Conservation (phyloP, 768 basidiomycete species). For the Boletus sp. region DNA sequence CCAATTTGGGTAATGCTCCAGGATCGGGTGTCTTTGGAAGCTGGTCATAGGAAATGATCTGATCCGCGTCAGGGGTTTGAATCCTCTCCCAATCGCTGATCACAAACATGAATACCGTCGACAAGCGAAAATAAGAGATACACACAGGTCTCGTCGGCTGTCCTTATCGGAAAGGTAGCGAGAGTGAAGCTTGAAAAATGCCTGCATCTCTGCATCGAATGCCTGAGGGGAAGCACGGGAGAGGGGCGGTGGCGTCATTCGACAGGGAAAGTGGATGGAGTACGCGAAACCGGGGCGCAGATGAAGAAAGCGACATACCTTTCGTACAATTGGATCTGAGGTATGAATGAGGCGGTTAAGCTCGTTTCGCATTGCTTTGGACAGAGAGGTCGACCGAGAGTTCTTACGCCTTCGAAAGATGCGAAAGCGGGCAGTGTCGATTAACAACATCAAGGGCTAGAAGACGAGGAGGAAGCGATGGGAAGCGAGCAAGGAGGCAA, state of each 20-base stretch:
- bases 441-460: conserved; percentile 21
- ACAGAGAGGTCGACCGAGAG: conserved; percentile 29
- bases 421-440: conserved; percentile 31
- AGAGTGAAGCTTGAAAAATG: conserved; percentile 94
- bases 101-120: conserved; percentile 3
- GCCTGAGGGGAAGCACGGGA: conserved; percentile 26
- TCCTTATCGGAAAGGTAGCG: conserved; percentile 90
- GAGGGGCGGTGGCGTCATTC: conserved; percentile 13
- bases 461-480: conserved; percentile 18
- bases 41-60: conserved; percentile 78
- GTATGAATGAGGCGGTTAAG: conserved; percentile 62
- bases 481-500: conserved; percentile 23
- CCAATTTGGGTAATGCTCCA: conserved; percentile 83
- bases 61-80: conserved; percentile 80
- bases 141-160: conserved; percentile 82
- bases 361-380: conserved; percentile 65
- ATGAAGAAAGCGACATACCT: conserved; percentile 40
- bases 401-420: conserved; percentile 46
- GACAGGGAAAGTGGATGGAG: conserved; percentile 11
- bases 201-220: conserved; percentile 94
- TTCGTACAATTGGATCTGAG: conserved; percentile 52
- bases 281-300: conserved; percentile 39
- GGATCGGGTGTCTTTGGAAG: conserved; percentile 59
- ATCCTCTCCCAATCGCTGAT: conserved; percentile 87
- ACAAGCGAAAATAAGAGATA: conserved; percentile 14